Evolutionary conservation across 805 yeast species (phyloP), one percentile per base, ranked within the genome.

Genomic region (Priceomyces haplophilus): DNA sequence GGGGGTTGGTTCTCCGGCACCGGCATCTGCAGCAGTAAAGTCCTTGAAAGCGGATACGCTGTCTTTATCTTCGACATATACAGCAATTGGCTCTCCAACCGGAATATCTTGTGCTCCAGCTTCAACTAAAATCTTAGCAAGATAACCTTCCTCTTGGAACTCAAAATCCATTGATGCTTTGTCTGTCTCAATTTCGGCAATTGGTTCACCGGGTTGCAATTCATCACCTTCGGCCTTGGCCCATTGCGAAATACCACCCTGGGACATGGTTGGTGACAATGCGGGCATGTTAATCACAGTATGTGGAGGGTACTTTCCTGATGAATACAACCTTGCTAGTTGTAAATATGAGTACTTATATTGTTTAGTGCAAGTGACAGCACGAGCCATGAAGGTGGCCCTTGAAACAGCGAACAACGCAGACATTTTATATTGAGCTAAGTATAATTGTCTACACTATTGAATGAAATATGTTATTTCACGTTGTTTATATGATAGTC

Each of bases 221-320:
- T 79, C 69, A 64, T 93, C 99, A 59, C 99, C 99, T 30, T 83
- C 87, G 35, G 78, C 67, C 74, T 90, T 93, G 62, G 82, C 78
- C 99, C 99, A 93, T 46, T 80, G 74, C 31, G 91, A 91, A 51
- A 93, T 73, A 65, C 81, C 84, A 63, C 99, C 99, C 62, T 87
- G 91, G 48, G 97, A 86, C 99, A 93, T 93, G 42, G 99, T 93
- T 52, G 99, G 99, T n/a, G 98, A 91, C 58, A 93, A 75, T 7
- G 99, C 99, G 38, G 99, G 99, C 99, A 93, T 93, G 64, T 83
- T 84, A 56, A 93, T 88, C 59, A 93, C 82, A 47, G 85, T 80
- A 69, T 93, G 97, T 16, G 81, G 67, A 27, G 96, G 96, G 69
- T 79, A 87, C 52, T 70, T 68, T 31, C 64, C 65, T 23, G 74